Conservation (phyloP, 306 rosid genomes). For the Prunus davidiana region DNA sequence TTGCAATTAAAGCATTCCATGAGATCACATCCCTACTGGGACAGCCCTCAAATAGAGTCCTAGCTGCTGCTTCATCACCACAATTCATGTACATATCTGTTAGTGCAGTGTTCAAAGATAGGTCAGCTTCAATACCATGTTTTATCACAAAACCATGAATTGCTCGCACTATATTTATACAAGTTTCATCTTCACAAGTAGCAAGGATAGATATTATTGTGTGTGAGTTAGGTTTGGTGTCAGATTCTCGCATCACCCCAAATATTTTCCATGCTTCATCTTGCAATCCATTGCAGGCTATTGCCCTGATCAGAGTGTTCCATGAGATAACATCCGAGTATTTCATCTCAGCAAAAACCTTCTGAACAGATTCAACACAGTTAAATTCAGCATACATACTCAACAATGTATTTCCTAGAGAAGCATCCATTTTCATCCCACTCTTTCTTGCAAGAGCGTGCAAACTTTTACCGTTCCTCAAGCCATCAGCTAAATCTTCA, state of each 20-base stretch:
- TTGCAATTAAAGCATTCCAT: constrained; percentile 47
- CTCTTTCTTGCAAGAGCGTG: constrained; percentile 35
- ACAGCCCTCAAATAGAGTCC: constrained; percentile 31
- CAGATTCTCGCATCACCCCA: constrained; percentile 22
- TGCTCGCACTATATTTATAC: constrained; percentile 28
- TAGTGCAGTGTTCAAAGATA: constrained; percentile 43
- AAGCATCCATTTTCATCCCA: constrained; percentile 31
- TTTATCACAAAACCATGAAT: constrained; percentile 40
- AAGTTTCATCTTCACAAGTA: constrained; percentile 27
- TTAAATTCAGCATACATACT: constrained; percentile 32
- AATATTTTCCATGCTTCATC: constrained; percentile 35
- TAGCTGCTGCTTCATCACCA: constrained; percentile 39
- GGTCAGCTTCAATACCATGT: constrained; percentile 32
- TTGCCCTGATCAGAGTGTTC: constrained; percentile 36
- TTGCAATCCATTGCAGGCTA: constrained; percentile 30
- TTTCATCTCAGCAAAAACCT: constrained; percentile 29
- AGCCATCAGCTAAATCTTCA: constrained; percentile 23
- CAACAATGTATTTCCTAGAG: constrained; percentile 40
- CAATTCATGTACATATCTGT: constrained; percentile 46
- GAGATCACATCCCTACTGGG: constrained; percentile 39
- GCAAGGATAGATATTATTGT: constrained; percentile 41
- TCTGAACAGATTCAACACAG: constrained; percentile 26
- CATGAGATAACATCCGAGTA: constrained; percentile 38
- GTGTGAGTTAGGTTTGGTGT: constrained; percentile 33
- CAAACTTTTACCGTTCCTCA: constrained; percentile 31